phyloP scores from a whole-genome alignment of 495 filamentous ascomycete genomes.

The Sporormia fimetaria region DNA sequence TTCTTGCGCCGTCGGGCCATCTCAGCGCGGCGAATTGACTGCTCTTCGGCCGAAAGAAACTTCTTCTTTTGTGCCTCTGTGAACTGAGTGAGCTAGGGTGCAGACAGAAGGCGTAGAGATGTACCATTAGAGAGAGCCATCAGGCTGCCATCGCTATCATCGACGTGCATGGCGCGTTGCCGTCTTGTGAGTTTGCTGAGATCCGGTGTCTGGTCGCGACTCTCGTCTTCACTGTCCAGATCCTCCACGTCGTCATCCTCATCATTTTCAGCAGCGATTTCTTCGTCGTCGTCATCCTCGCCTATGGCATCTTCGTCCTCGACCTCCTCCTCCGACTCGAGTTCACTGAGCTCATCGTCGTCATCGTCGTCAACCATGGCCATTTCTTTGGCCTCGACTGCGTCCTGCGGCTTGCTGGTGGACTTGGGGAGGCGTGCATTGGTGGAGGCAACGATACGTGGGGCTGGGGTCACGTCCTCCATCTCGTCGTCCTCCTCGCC shows the following conservation, averaged over 20 bases:
- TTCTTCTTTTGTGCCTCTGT: conserved; percentile 90
- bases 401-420: conserved; percentile 30
- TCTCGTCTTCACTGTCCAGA: conserved; percentile 54
- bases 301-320: conserved; percentile 49
- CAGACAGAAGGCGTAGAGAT: conserved; percentile 7
- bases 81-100: neutral
- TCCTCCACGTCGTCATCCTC: conserved; percentile 46
- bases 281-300: conserved; percentile 43
- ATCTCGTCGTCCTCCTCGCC: conserved; percentile 43
- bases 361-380: conserved; percentile 42
- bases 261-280: conserved; percentile 28
- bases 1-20: conserved; percentile 95
- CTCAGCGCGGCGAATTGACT: conserved; percentile 87
- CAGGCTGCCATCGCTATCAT: conserved; percentile 58
- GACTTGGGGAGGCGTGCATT: conserved; percentile 34
- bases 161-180: conserved; percentile 56
- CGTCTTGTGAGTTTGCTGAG: conserved; percentile 78
- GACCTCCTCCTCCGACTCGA: conserved; percentile 31
- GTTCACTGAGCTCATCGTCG: conserved; percentile 37
- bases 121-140: conserved; percentile 78
- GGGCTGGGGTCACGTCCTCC: conserved; percentile 36
- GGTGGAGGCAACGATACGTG: conserved; percentile 24
- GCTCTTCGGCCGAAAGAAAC: conserved; percentile 81
- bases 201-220: conserved; percentile 60
- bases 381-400: conserved; percentile 52